Base-by-base conservation (phyloP, 2,329 filamentous ascomycete genomes). In the Hirsutella minnesotensis region DNA sequence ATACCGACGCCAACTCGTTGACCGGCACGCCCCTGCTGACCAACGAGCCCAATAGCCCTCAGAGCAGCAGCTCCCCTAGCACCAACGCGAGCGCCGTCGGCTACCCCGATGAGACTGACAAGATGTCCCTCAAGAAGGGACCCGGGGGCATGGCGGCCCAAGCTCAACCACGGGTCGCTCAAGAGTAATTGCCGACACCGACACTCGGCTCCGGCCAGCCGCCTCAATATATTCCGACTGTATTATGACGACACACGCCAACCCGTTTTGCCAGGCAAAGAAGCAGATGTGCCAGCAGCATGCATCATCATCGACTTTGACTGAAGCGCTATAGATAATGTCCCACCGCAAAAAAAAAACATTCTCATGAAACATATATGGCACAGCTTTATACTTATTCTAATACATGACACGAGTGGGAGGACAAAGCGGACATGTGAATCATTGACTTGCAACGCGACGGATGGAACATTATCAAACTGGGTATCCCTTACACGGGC, bases 1-100 rank as follows among this genome's bases (percentile, higher is more conserved):
- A 68, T 46, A 62, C 68, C 44, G 63, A 74, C 51, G 61, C 65
- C 54, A 61, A 64, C 62, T 72, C 79, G 42, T 67, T 69, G 9
- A 72, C 73, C 1, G 75, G 79, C 9, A 83, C 81, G 1, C 83
- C 83, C 2, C 70, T 72, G 19, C 69, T 86, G 42, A 83, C 80
- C 2, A 81, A 74, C 51, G 81, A 81, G 52, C 75, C 76, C 33
- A 83, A 83, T 55, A 84, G 78, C 48, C 80, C 80, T 2, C 77
- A 79, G 52, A 84, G 76, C 57, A 79, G 69, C 56, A 79, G 73
- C 46, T 69, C 80, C 3, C 75, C 79, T 4, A 85, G 79, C 58
- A 75, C 77, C 3, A 77, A 70, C 49, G 69, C 69, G 31, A 79
- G 77, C 53, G 73, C 75, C 40, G 58, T 65, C 13, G 69, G 65